Evolutionary conservation across 2,329 filamentous ascomycete species (phyloP), one percentile per base, ranked within the genome.

Genomic region (Talaromyces sp.): DNA sequence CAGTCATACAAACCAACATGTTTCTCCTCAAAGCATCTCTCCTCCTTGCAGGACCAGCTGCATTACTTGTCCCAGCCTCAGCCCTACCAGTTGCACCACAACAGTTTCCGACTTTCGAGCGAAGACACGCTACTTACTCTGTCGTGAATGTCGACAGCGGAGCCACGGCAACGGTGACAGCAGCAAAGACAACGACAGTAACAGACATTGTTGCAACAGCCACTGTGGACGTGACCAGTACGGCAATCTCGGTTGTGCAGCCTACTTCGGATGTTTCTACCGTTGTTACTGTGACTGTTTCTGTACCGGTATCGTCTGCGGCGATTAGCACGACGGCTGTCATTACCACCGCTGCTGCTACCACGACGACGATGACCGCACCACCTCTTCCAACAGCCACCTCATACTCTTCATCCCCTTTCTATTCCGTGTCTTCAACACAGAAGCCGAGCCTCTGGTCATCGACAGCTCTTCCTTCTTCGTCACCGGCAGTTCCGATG

Each of bases 101-200:
- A 14, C 31, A 41, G 27, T 19, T 29, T 52, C 24, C 48, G 8
- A 52, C 48, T 12, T 1, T 52, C 3, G 60, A 17, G 38, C 60
- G 29, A 62, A 54, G 41, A 56, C 56, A 57, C 61, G 29, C 62
- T 2, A 41, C 57, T 21, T 74, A 74, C 57, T 62, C 66, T 1
- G 65, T 74, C 24, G 71, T 74, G 62, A 73, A 73, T 62, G 72
- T 72, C 21, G 71, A 67, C 26, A 70, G 69, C 21, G 61, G 64
- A 0, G 53, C 31, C 4, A 58, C 52, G 46, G 56, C 41, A 12
- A 52, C 57, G 26, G 52, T 54, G 27, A 62, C 57, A 14, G 54
- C 54, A 19, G 27, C 54, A 26, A 19, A 56, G 29, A 62, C 60
- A 11, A 59, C 51, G 29, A 62, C 57, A 9, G 51, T 31, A n/a